Percentiles rank a stretch among this genome's conserved stretches.
Conservation (phyloP, 129 eudicot species). For the Flaveria linearis region DNA sequence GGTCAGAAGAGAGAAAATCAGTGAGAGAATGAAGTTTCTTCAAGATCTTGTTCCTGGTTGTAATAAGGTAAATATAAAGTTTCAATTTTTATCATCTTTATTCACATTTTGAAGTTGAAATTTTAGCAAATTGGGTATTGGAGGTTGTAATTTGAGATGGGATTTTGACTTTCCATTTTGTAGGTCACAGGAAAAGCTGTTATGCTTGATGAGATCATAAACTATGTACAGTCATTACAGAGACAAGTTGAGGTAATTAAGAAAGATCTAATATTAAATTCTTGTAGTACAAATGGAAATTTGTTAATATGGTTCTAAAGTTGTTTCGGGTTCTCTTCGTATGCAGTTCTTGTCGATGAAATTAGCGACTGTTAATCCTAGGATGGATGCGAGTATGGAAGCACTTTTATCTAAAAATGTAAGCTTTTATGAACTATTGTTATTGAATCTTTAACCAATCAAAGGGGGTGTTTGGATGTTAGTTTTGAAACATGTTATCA, state of each 20-base stretch:
- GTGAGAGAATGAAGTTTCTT: slow-evolving; percentile 88
- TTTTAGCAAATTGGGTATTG: neutral
- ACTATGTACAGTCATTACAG: slow-evolving; percentile 84
- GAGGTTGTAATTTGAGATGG: slow-evolving; percentile 22
- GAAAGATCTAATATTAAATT: neutral
- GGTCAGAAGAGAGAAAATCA: slow-evolving; percentile 93
- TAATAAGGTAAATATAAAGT: slow-evolving; percentile 64
- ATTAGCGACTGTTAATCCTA: slow-evolving; percentile 75
- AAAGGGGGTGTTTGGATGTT: neutral
- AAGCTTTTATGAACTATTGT: slow-evolving; percentile 30
- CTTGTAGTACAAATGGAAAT: neutral
- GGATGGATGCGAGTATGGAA: slow-evolving; percentile 73
- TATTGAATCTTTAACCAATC: neutral
- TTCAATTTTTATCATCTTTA: neutral
- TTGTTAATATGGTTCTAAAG: neutral
- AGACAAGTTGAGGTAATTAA: slow-evolving; percentile 81
- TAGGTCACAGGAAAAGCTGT: slow-evolving; percentile 90
- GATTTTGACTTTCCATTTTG: slow-evolving; percentile 18
- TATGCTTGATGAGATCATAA: slow-evolving; percentile 93
- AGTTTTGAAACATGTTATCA: neutral
- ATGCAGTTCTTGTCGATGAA: slow-evolving; percentile 94
- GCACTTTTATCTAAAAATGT: slow-evolving; percentile 76
- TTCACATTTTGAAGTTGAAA: neutral
- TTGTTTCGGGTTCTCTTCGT: slow-evolving; percentile 15
- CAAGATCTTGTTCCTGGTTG: slow-evolving; percentile 99